Conservation (phyloP, 257 asterid genomes). For the Linderniella brevidens region DNA sequence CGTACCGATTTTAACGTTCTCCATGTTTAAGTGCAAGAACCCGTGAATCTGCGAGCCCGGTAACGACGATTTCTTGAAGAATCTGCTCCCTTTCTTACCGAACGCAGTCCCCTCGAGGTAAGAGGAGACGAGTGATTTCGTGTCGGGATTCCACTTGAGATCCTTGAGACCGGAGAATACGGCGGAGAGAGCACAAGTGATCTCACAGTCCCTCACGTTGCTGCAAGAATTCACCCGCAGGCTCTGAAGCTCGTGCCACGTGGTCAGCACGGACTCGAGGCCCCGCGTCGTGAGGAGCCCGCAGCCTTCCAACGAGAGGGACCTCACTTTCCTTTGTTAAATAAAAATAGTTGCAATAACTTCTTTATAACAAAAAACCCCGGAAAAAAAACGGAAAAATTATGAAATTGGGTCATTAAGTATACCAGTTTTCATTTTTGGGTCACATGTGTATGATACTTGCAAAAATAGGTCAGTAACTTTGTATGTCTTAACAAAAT, state of each 20-base stretch:
- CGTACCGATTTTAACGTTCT: no score
- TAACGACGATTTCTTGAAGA: constrained; percentile 35
- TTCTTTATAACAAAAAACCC: not conserved
- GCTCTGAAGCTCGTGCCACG: constrained; percentile 48
- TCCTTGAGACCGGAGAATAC: constrained; percentile 31
- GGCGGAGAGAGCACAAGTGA: constrained; percentile 28
- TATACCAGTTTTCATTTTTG: no score
- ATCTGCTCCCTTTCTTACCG: constrained; percentile 34
- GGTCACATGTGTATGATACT: no score
- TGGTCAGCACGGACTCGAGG: constrained; percentile 30
- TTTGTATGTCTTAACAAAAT: no score
- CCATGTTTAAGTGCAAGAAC: no score
- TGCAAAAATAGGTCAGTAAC: no score
- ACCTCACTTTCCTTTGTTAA: constrained; percentile 42
- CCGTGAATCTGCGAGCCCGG: constrained; percentile 9
- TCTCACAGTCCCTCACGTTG: constrained; percentile 43
- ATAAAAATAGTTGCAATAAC: not conserved
- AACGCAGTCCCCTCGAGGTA: constrained; percentile 36
- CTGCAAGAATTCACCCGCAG: constrained; percentile 46
- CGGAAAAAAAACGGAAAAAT: not conserved
- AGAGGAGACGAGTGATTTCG: constrained; percentile 32
- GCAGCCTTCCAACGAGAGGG: constrained; percentile 48
- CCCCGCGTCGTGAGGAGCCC: constrained; percentile 43
- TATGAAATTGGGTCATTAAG: no score
- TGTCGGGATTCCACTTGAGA: constrained; percentile 47